Evolutionary conservation across 306 rosid genomes (phyloP).

Genomic region (Rosa multiflora): DNA sequence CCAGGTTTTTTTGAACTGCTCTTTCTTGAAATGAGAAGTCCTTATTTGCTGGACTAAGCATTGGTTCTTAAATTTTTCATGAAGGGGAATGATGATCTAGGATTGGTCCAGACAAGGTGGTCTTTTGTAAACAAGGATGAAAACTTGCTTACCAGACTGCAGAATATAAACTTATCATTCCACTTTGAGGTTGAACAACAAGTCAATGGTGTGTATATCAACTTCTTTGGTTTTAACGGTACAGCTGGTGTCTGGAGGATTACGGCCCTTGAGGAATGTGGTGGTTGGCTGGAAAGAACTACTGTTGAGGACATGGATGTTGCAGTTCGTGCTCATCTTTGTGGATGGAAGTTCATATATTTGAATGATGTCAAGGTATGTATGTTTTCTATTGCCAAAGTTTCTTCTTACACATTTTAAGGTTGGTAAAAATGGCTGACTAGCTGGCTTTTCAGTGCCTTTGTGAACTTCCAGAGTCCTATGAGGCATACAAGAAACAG

Average conservation of each 20-base stretch:
- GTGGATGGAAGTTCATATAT: slow-evolving; percentile 98
- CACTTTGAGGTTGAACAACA: slow-evolving; percentile 99
- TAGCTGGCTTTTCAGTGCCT: slow-evolving; percentile 69
- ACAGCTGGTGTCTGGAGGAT: slow-evolving; percentile 99
- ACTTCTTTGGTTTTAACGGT: slow-evolving; percentile 97
- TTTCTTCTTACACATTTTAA: slow-evolving; percentile 13
- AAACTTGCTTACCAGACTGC: slow-evolving; percentile 94
- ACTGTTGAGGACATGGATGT: slow-evolving; percentile 99
- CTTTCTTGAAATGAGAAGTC: background rate
- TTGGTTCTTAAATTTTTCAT: slow-evolving; percentile 14
- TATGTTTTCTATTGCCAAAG: slow-evolving; percentile 14
- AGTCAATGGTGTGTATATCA: slow-evolving; percentile 82
- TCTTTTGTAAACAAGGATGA: slow-evolving; percentile 96
- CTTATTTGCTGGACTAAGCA: background rate
- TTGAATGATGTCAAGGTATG: slow-evolving; percentile 87
- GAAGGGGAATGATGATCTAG: slow-evolving; percentile 94
- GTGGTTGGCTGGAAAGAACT: slow-evolving; percentile 98
- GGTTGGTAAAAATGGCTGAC: slow-evolving; percentile 28
- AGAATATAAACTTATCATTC: slow-evolving; percentile 86
- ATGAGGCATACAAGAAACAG: slow-evolving; percentile 94
- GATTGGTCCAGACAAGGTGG: slow-evolving; percentile 96
- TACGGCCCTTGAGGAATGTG: slow-evolving; percentile 94
- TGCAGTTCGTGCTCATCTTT: slow-evolving; percentile 98
- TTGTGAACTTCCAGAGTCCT: slow-evolving; percentile 99
- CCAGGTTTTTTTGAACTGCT: background rate